These are phyloP conservation scores for Pythium diclinum DNA, from an alignment of 352 stramenopile species.

Conservation along the genomic window DNA sequence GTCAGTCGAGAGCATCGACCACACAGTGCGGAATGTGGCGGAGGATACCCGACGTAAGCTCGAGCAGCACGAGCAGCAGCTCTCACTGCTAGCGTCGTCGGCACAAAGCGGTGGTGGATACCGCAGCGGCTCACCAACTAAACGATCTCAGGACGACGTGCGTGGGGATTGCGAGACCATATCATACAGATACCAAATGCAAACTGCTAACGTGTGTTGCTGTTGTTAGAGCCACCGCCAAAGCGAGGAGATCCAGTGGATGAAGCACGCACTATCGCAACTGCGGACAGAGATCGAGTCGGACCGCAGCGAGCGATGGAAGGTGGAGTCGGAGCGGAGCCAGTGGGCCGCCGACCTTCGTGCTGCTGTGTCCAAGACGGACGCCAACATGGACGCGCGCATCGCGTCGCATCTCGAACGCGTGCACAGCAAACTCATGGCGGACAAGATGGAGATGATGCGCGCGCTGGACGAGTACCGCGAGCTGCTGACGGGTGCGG, in stretches of 20 bases:
- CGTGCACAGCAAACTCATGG: conserved; percentile 37
- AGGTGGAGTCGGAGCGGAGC: conserved; percentile 30
- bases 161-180: not conserved
- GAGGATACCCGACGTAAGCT: conserved; percentile 41
- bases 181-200: not conserved
- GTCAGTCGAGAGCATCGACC: conserved; percentile 41
- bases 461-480: conserved; percentile 52
- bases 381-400: conserved; percentile 41
- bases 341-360: conserved; percentile 35
- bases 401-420: conserved; percentile 44
- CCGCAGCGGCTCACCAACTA: conserved; percentile 5
- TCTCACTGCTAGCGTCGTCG: conserved; percentile 6
- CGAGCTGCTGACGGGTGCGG: conserved; percentile 36
- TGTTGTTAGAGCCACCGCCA: conserved; percentile 31
- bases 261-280: conserved; percentile 42
- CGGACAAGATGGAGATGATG: conserved; percentile 54
- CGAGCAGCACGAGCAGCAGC: conserved; percentile 43
- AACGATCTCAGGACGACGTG: conserved; percentile 16
- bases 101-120: conserved; percentile 12
- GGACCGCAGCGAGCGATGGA: conserved; percentile 56
- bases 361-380: conserved; percentile 29
- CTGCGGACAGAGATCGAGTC: conserved; percentile 51
- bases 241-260: conserved; percentile 33
- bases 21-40: conserved; percentile 25
- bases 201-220: not conserved